Evolutionary conservation across 2,329 filamentous ascomycete genomes (phyloP), one percentile per base, ranked within the genome.

Genomic region (Xylariales sp.): DNA sequence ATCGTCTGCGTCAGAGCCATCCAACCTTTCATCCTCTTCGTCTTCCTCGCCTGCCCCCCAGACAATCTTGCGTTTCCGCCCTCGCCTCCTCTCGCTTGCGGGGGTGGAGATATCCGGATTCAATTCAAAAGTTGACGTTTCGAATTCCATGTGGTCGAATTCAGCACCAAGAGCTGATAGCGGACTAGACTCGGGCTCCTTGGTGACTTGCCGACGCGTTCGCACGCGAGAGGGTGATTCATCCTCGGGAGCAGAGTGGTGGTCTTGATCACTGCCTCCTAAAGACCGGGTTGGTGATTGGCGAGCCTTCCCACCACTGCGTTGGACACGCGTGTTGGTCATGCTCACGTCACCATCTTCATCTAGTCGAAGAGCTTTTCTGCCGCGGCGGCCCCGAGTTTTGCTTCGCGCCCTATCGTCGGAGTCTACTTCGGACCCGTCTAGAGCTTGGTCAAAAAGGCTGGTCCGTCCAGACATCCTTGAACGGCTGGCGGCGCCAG

Each of bases 21-120:
- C 23, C 23, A 46, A 51, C n/a, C 43, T 43, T 1, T 53, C 52
- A 15, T 50, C 54, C 29, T 54, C 53, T 25, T 55, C 53, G 14
- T 51, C 50, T 19, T n/a, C 29, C 15, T 30, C 27, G 11, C 12
- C 27, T 6, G 16, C 24, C 25, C 24, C 34, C 8, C 29, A 6
- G 8, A 16, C 19, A 27, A 37, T 13, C 34, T 29, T 37, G 7
- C 25, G 18, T 8, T 23, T 23, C 24, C 34, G 23, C 11, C 34
- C 42, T n/a, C 40, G 27, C 27, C 38, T 52, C 39, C 31, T 54
- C 18, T 34, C 44, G 45, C 5, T 42, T 46, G 7, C 33, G 10
- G 15, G n/a, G 10, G 8, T 14, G 14, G 19, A 6, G 23, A 8
- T 19, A 14, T 18, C n/a, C 15, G 20, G 16, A 14, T 55, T 49